Evolutionary conservation across 1,284 basidiomycete genomes (phyloP).

Genomic region (Ganoderma meredithae): DNA sequence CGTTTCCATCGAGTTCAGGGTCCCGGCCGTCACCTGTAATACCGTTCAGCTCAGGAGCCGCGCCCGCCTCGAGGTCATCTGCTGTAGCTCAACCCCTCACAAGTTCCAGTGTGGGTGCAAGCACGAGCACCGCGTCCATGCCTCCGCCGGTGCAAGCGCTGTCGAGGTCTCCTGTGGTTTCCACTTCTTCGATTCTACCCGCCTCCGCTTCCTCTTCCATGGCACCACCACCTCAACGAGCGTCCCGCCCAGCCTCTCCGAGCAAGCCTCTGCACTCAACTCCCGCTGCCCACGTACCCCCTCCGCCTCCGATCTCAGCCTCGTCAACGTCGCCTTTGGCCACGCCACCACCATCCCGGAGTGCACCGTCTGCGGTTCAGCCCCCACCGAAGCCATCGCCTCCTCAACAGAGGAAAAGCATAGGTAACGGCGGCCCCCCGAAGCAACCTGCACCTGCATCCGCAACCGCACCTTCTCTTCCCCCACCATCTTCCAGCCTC

Average conservation of each 20-base stretch:
- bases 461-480: constrained; percentile 41
- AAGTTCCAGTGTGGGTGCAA: constrained; percentile 22
- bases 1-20: constrained; percentile 33
- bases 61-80: constrained; percentile 33
- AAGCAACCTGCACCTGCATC: constrained; percentile 6
- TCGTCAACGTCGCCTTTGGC: constrained; percentile 30
- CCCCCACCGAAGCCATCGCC: constrained; percentile 37
- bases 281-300: background rate
- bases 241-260: constrained; percentile 23
- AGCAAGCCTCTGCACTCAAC: constrained; percentile 14
- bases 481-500: constrained; percentile 27
- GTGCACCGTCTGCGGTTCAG: constrained; percentile 28
- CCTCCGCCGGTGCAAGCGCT: constrained; percentile 29
- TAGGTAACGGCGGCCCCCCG: constrained; percentile 35
- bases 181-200: constrained; percentile 26
- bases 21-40: constrained; percentile 27
- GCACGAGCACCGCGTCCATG: constrained; percentile 21
- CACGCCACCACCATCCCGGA: constrained; percentile 19
- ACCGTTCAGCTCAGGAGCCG: constrained; percentile 16
- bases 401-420: constrained; percentile 33
- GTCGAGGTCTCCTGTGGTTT: constrained; percentile 27
- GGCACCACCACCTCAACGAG: constrained; percentile 24
- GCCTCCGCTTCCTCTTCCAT: constrained; percentile 25
- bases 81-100: constrained; percentile 28
- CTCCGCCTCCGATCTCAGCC: constrained; percentile 17